Evolutionary conservation across 208 protist genomes (phyloP), one percentile per base, ranked within the genome.

Genomic region (Acanthamoeba royreba): DNA sequence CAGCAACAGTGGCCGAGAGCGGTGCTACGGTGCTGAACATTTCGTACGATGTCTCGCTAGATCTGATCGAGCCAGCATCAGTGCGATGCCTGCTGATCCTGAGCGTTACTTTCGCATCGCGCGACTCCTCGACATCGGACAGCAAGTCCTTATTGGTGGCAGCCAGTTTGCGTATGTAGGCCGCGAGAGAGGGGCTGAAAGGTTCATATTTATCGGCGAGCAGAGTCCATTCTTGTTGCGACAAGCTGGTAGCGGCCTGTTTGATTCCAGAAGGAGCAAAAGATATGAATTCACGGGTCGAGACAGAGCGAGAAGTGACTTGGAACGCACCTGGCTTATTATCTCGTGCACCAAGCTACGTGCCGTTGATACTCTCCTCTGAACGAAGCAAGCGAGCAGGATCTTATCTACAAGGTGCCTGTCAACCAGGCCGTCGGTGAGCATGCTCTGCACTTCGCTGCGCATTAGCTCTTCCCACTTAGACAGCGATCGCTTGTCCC

Each of bases 401-500:
- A 90, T 69, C 25, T 52, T 90, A 72, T 61, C 55, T 47, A 69
- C 83, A 66, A 90, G 55, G 47, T 90, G 47, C 1, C 31, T 25
- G 52, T 90, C 83, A 28, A 90, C 33, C 33, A 90, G 15, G 31
- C 83, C 83, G 38, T 61, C 52, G 55, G 15, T 52, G 55, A 61
- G 47, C 53, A 90, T 22, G 22, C 25, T 31, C 11, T 42, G 83
- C 25, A 90, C 19, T 42, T 90, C 49, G 17, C 25, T 43, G 15
- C 83, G 83, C 49, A 90, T 63, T 13, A 90, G 33, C 49, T 90
- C 55, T 22, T 90, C 83, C 83, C 83, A 90, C 55, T 90, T 90
- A 52, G 83, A 45, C 33, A 74, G 19, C 25, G 40, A 43, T 2
- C 40, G 31, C 83, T 72, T 69, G 55, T 61, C 28, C 47, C 25